Conservation (phyloP, 768 basidiomycete genomes). For the Tricholoma saponaceum region DNA sequence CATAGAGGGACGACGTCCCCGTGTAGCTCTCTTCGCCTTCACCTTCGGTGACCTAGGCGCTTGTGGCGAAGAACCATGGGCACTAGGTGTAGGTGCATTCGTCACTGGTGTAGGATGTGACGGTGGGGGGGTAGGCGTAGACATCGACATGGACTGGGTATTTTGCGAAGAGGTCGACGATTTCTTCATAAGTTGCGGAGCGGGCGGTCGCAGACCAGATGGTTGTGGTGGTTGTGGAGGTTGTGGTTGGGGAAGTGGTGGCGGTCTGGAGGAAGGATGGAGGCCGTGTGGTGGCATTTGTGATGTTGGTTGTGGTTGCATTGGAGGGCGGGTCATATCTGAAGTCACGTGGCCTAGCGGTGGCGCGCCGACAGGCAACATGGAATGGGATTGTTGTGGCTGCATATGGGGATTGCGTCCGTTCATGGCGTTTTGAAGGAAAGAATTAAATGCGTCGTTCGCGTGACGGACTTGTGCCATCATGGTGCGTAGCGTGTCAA, state of each 20-base stretch:
- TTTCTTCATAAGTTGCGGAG: conserved; percentile 25
- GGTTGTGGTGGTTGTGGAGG: neutral
- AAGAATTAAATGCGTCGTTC: conserved; percentile 3
- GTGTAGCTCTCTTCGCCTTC: conserved; percentile 41
- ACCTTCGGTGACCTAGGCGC: conserved; percentile 68
- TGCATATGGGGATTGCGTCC: conserved; percentile 11
- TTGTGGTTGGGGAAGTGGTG: conserved; percentile 3
- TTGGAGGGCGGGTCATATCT: conserved; percentile 16
- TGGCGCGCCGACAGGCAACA: conserved; percentile 12
- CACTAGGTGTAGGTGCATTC: conserved; percentile 48
- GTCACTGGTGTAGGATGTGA: conserved; percentile 38
- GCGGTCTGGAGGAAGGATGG: conserved; percentile 12
- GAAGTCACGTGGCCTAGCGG: neutral
- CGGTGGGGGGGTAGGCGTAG: conserved; percentile 43
- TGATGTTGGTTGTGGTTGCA: conserved; percentile 13
- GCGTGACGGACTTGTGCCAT: conserved; percentile 15
- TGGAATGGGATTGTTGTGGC: conserved; percentile 6
- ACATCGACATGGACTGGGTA: conserved; percentile 20
- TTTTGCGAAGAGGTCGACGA: conserved; percentile 21
- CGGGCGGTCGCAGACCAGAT: neutral
- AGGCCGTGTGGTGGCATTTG: neutral
- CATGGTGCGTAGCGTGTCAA: conserved; percentile 42
- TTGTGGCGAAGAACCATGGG: conserved; percentile 53
- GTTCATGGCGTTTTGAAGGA: conserved; percentile 12
- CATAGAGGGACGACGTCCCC: conserved; percentile 31